These are phyloP conservation scores for Orbilia ellipsospora DNA, from an alignment of 2,329 filamentous ascomycete species.

Conservation along the genomic window DNA sequence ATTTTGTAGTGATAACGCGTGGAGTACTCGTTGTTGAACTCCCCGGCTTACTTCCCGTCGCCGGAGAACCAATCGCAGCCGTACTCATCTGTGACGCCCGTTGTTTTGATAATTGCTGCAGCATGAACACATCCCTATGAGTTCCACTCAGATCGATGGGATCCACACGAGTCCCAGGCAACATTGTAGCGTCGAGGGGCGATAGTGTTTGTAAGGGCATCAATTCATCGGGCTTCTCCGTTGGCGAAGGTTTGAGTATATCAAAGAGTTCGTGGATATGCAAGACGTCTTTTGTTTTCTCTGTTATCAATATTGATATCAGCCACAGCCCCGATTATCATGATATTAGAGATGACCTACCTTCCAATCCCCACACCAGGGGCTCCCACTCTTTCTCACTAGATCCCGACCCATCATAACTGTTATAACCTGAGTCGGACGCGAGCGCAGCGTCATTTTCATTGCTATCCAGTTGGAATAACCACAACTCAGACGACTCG, in stretches of 20 bases:
- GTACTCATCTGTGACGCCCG: conserved; percentile 21
- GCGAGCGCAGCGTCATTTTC: conserved; percentile 38
- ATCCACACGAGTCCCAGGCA: conserved; percentile 39
- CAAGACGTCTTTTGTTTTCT: conserved; percentile 40
- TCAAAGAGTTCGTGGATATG: conserved; percentile 46
- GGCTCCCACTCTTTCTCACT: conserved; percentile 52
- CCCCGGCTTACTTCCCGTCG: conserved; percentile 25
- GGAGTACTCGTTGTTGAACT: conserved; percentile 38
- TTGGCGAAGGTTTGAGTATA: conserved; percentile 15
- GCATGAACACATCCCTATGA: conserved; percentile 50
- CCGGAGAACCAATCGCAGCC: conserved; percentile 33
- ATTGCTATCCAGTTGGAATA: conserved; percentile 48
- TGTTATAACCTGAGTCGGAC: conserved; percentile 52
- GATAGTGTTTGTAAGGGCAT: conserved; percentile 27
- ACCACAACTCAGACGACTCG: conserved; percentile 44
- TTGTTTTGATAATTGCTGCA: conserved; percentile 50
- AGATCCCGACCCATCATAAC: conserved; percentile 44
- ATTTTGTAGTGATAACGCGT: conserved; percentile 6
- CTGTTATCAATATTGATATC: conserved; percentile 17
- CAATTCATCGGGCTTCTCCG: conserved; percentile 28
- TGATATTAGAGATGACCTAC: conserved; percentile 12
- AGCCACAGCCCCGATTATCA: background rate
- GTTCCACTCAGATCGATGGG: conserved; percentile 52
- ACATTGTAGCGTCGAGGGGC: conserved; percentile 23
- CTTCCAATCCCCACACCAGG: conserved; percentile 47